These are phyloP conservation scores for Hymenoscyphus fraxineus DNA, from an alignment of 2,329 filamentous ascomycete genomes.

Conservation along the genomic window DNA sequence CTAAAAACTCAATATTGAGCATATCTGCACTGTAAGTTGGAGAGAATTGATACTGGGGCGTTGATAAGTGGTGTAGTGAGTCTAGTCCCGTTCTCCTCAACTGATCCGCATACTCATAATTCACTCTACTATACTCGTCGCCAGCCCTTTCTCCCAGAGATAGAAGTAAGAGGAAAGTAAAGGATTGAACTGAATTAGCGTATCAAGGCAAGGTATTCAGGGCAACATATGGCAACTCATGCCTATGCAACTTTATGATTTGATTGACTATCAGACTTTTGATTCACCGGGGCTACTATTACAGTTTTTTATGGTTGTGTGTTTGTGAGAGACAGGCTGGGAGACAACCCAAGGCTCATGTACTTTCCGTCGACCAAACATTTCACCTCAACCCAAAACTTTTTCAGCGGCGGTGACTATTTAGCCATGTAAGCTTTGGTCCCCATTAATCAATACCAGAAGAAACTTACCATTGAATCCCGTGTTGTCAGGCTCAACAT, in stretches of 20 bases:
- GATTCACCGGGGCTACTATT: neutral
- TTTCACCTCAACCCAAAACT: slow-evolving; percentile 22
- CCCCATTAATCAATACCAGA: neutral
- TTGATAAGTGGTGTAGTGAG: no score
- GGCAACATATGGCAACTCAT: no score
- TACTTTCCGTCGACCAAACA: neutral
- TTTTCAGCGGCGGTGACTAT: slow-evolving; percentile 28
- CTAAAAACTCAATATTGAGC: no score
- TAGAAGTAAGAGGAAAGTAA: no score
- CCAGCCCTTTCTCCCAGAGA: no score
- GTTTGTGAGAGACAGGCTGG: neutral
- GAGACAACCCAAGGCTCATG: neutral
- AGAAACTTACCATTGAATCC: slow-evolving; percentile 62
- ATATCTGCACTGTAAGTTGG: no score
- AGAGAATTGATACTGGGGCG: no score
- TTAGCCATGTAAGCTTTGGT: neutral
- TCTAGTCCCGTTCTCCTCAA: no score
- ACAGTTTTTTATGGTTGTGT: neutral
- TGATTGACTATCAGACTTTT: neutral
- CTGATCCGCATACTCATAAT: no score
- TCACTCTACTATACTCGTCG: no score
- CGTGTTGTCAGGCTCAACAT: slow-evolving; percentile 86
- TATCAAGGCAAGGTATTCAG: no score
- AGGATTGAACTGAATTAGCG: no score
- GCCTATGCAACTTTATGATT: neutral